Conservation (phyloP, 352 stramenopile species). For the Phytophthora citricola region DNA sequence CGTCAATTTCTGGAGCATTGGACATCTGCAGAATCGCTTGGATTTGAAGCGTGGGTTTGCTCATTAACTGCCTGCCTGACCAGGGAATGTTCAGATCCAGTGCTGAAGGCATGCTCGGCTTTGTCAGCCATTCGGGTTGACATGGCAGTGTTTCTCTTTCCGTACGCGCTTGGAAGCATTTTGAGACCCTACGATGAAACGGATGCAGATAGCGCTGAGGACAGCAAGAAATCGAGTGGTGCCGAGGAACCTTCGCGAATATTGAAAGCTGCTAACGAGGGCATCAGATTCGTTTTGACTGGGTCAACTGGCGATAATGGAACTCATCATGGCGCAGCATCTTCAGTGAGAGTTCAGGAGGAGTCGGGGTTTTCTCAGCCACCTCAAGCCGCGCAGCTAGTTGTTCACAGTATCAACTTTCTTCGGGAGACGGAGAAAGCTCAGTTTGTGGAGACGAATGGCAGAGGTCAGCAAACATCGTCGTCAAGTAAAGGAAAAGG, state of each 20-base stretch:
- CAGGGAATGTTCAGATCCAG: constrained; percentile 41
- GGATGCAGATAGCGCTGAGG: not conserved
- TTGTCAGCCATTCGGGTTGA: constrained; percentile 54
- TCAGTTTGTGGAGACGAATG: constrained; percentile 75
- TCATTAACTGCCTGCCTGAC: constrained; percentile 53
- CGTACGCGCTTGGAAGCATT: constrained; percentile 63
- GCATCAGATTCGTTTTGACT: constrained; percentile 50
- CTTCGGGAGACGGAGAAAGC: constrained; percentile 79
- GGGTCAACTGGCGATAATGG: constrained; percentile 9
- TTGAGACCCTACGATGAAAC: constrained; percentile 20
- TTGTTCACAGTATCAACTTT: constrained; percentile 86
- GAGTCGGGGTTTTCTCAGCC: constrained; percentile 27
- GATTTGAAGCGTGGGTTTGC: constrained; percentile 73
- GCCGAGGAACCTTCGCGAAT: constrained; percentile 13
- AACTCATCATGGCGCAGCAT: not conserved
- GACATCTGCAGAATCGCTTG: constrained; percentile 37
- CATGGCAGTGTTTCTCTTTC: constrained; percentile 82
- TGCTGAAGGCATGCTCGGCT: constrained; percentile 58
- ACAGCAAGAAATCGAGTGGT: not conserved
- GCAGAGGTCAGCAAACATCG: constrained; percentile 17
- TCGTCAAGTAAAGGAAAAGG: constrained; percentile 23
- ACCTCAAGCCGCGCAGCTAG: constrained; percentile 62
- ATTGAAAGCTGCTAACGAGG: constrained; percentile 44
- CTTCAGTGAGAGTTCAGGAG: not conserved
- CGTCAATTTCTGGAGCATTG: constrained; percentile 47